Conservation (phyloP, 1,139 yeast species). For the Blastobotrys ciferrii region DNA sequence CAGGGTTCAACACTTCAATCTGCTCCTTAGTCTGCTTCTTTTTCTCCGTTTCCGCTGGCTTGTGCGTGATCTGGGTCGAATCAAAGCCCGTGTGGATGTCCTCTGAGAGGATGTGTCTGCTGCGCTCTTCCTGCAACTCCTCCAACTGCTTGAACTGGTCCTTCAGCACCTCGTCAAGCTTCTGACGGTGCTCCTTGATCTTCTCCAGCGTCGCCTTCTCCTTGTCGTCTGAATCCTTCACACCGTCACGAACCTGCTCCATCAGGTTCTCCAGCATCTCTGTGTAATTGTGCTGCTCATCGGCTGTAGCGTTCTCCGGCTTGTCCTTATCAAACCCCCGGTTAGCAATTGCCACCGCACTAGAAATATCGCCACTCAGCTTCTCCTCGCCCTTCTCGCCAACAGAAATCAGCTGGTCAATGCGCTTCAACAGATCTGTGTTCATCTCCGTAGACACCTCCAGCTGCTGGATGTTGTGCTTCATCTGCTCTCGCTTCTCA, state of each 20-base stretch:
- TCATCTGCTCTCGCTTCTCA: conserved; percentile 81
- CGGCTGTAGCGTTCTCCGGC: conserved; percentile 48
- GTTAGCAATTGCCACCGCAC: conserved; percentile 27
- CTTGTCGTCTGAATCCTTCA: conserved; percentile 54
- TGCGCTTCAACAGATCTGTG: conserved; percentile 65
- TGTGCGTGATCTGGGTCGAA: conserved; percentile 67
- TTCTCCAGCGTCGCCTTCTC: conserved; percentile 27
- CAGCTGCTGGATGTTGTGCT: conserved; percentile 69
- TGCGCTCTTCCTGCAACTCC: conserved; percentile 67
- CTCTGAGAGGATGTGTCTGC: conserved; percentile 77
- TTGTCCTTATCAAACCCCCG: conserved; percentile 29
- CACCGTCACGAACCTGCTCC: conserved; percentile 61
- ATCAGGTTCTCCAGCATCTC: conserved; percentile 92
- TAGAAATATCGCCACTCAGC: conserved; percentile 41
- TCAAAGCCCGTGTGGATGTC: conserved; percentile 96
- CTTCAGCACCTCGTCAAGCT: conserved; percentile 40
- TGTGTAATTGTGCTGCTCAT: conserved; percentile 74
- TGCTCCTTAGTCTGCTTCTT: conserved; percentile 19
- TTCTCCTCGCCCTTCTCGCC: conserved; percentile 23
- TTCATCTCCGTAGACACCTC: conserved; percentile 78
- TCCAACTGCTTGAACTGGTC: conserved; percentile 69
- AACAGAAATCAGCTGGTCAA: conserved; percentile 55
- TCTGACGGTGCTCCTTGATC: conserved; percentile 36
- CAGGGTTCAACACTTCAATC: conserved; percentile 40
- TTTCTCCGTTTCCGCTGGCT: conserved; percentile 36